These are phyloP conservation scores for Saccharomycopsis lassenensis DNA, from an alignment of 805 yeast genomes.

Conservation along the genomic window DNA sequence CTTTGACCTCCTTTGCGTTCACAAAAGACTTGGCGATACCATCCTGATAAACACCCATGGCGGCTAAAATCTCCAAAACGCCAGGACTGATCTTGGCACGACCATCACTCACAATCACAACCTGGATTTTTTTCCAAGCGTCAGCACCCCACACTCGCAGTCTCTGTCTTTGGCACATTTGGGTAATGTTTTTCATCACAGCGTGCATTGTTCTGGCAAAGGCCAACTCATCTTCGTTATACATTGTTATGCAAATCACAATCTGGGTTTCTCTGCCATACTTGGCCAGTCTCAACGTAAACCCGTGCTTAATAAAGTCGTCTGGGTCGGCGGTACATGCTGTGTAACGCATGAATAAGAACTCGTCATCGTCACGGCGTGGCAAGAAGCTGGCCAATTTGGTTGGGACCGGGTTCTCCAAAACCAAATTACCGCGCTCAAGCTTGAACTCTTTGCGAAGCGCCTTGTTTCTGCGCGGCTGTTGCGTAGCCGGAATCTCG, in stretches of 20 bases:
- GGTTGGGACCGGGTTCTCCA: conserved; percentile 92
- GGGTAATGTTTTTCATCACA: conserved; percentile 85
- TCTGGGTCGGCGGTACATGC: conserved; percentile 95
- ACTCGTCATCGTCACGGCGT: conserved; percentile 82
- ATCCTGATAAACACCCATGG: conserved; percentile 94
- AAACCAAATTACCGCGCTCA: conserved; percentile 70
- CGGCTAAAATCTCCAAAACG: conserved; percentile 78
- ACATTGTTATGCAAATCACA: conserved; percentile 91
- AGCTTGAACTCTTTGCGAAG: conserved; percentile 66
- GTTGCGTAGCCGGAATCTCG: conserved; percentile 25
- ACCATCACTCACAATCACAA: conserved; percentile 87
- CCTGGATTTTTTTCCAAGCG: conserved; percentile 95
- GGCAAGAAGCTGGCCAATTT: conserved; percentile 79
- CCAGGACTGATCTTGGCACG: conserved; percentile 79
- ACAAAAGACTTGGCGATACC: conserved; percentile 94
- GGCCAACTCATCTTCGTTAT: conserved; percentile 85
- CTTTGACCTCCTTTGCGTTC: conserved; percentile 81
- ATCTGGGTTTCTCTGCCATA: conserved; percentile 86
- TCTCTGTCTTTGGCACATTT: conserved; percentile 67
- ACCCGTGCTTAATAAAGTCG: conserved; percentile 68
- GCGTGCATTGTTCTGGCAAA: conserved; percentile 92
- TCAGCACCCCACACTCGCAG: conserved; percentile 92
- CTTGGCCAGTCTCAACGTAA: conserved; percentile 76
- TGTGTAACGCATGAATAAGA: conserved; percentile 91
- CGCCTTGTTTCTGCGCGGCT: conserved; percentile 54